Evolutionary conservation across 352 stramenopile genomes (phyloP).

Genomic region (Phytophthora chlamydospora): DNA sequence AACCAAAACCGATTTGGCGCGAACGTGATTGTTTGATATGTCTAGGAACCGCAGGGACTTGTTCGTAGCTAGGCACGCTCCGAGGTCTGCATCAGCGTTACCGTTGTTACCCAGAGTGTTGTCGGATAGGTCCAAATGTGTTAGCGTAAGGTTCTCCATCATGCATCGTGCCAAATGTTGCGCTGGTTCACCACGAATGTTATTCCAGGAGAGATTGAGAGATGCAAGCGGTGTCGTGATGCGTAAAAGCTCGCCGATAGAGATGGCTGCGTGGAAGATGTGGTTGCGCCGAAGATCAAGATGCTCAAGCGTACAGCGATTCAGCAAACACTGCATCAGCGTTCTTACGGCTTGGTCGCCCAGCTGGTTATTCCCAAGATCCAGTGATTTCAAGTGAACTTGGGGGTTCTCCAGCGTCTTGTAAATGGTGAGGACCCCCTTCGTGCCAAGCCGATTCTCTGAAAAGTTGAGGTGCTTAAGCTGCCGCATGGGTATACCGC

Average conservation of each 20-base stretch:
- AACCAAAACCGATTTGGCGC: constrained; percentile 61
- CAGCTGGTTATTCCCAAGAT: constrained; percentile 77
- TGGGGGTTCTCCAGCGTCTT: constrained; percentile 57
- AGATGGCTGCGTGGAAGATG: constrained; percentile 66
- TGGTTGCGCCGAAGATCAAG: constrained; percentile 68
- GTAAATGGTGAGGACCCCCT: constrained; percentile 65
- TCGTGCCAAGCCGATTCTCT: constrained; percentile 63
- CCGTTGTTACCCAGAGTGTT: constrained; percentile 77
- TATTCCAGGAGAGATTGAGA: constrained; percentile 80
- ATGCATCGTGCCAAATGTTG: constrained; percentile 68
- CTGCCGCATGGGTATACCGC: constrained; percentile 52
- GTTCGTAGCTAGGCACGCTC: constrained; percentile 66
- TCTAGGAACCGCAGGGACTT: constrained; percentile 64
- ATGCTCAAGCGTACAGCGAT: constrained; percentile 70
- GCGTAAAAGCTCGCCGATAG: constrained; percentile 63
- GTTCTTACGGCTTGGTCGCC: constrained; percentile 63
- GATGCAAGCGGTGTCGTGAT: constrained; percentile 62
- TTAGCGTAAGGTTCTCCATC: constrained; percentile 75
- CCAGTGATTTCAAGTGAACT: constrained; percentile 63
- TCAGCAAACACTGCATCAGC: constrained; percentile 69
- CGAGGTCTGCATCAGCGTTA: constrained; percentile 67
- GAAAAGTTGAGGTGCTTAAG: constrained; percentile 73
- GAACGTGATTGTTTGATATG: constrained; percentile 75
- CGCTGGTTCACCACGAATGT: constrained; percentile 71
- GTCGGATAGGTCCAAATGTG: constrained; percentile 67